Evolutionary conservation across 345 rosid species (phyloP).

Genomic region (Trapa bicornis): DNA sequence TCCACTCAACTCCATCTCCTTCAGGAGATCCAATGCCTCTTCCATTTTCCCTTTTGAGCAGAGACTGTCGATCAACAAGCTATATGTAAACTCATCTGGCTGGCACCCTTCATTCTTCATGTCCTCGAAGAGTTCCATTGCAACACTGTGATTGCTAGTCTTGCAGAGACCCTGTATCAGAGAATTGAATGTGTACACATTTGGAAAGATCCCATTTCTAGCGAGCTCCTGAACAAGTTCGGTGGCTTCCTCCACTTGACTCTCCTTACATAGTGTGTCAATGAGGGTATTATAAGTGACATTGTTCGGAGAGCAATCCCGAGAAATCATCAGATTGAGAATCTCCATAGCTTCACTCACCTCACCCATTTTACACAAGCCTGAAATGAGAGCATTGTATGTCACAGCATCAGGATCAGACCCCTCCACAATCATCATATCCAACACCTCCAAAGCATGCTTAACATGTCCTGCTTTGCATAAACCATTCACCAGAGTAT

Average conservation of each 20-base stretch:
- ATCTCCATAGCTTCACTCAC: slow-evolving; percentile 69
- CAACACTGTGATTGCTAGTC: slow-evolving; percentile 36
- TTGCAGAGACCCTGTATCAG: slow-evolving; percentile 71
- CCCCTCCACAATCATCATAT: slow-evolving; percentile 78
- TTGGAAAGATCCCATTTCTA: slow-evolving; percentile 64
- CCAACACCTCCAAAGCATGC: slow-evolving; percentile 73
- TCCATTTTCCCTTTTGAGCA: slow-evolving; percentile 53
- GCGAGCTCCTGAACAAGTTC: slow-evolving; percentile 56
- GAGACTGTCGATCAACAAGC: slow-evolving; percentile 67
- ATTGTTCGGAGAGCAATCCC: slow-evolving; percentile 77
- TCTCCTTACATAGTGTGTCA: slow-evolving; percentile 70
- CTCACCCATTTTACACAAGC: slow-evolving; percentile 70
- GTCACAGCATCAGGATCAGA: slow-evolving; percentile 74
- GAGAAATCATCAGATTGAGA: slow-evolving; percentile 61
- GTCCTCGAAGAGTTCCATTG: slow-evolving; percentile 64
- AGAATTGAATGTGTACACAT: slow-evolving; percentile 63
- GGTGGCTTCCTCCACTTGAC: slow-evolving; percentile 64
- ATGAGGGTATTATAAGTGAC: slow-evolving; percentile 88
- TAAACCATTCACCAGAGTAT: slow-evolving; percentile 72
- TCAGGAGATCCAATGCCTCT: slow-evolving; percentile 56
- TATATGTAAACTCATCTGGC: slow-evolving; percentile 80
- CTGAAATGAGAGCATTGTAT: slow-evolving; percentile 69
- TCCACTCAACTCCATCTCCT: slow-evolving; percentile 69
- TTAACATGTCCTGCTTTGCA: slow-evolving; percentile 68
- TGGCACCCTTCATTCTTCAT: slow-evolving; percentile 73